Evolutionary conservation across 2,329 filamentous ascomycete species (phyloP).

Genomic region (Akanthomyces lecanii): DNA sequence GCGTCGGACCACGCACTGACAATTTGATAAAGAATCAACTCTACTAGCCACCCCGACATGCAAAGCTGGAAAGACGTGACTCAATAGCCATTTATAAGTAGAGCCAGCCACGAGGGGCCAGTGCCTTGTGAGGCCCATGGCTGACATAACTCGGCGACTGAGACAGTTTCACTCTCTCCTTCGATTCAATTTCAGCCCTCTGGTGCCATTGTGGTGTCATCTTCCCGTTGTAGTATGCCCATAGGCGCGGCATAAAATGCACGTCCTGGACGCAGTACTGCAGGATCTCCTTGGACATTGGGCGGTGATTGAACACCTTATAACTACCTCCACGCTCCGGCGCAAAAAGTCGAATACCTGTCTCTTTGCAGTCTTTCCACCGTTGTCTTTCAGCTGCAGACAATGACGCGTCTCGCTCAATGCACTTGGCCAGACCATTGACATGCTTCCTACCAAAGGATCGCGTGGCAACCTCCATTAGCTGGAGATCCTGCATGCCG

Average conservation of each 20-base stretch:
- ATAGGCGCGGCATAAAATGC: constrained; percentile 34
- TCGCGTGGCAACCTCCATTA: constrained; percentile 47
- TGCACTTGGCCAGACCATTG: constrained; percentile 27
- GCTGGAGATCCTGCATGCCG: constrained; percentile 49
- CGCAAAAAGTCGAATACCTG: constrained; percentile 35
- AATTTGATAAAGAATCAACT: too few species aligned
- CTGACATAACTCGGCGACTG: too few species aligned
- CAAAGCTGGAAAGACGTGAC: too few species aligned
- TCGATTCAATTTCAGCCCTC: too few species aligned
- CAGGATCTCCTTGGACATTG: constrained; percentile 35
- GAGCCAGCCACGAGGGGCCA: too few species aligned
- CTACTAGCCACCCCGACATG: too few species aligned
- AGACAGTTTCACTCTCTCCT: too few species aligned
- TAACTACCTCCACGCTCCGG: constrained; percentile 41
- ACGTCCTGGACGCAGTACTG: constrained; percentile 47
- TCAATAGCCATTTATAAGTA: too few species aligned
- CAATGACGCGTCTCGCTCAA: constrained; percentile 27
- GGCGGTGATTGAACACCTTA: constrained; percentile 44
- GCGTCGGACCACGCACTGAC: too few species aligned
- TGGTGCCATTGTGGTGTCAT: constrained; percentile 12
- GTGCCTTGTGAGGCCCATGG: too few species aligned
- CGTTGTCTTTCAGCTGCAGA: constrained; percentile 11
- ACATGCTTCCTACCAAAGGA: constrained; percentile 18
- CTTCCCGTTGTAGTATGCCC: constrained; percentile 25
- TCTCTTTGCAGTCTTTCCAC: constrained; percentile 35